A percentile compares a stretch with the other conserved stretches of the same genome.
Evolutionary conservation across 139 green algal genomes (phyloP).

Genomic region (Chlorella sp.): DNA sequence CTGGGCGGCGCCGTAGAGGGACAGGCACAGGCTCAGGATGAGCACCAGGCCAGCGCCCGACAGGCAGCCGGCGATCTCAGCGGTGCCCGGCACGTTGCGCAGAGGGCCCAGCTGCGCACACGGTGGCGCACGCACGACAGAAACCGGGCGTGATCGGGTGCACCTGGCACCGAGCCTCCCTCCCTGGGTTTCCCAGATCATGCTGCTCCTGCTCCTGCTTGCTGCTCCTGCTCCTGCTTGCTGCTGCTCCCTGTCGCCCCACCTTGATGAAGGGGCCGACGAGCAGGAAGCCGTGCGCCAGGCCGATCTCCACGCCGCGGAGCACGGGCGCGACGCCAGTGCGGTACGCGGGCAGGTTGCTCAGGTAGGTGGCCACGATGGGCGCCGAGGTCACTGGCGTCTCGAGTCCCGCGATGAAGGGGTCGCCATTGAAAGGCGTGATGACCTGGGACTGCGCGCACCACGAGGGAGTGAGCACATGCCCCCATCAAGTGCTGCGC

Average conservation of each 20-base stretch:
- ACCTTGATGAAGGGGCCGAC: conserved; percentile 96
- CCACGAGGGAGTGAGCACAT: no score
- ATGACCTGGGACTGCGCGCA: conserved; percentile 67
- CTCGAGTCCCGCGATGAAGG: conserved; percentile 94
- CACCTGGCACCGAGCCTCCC: background rate
- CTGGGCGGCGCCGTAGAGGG: conserved; percentile 82
- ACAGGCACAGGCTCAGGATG: conserved; percentile 85
- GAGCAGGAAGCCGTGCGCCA: conserved; percentile 94
- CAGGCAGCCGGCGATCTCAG: conserved; percentile 79
- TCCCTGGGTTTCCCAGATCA: background rate
- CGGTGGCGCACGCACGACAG: no score
- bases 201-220: no score
- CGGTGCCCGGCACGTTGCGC: conserved; percentile 67
- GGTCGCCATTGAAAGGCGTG: conserved; percentile 88
- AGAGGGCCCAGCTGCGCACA: conserved; percentile 73
- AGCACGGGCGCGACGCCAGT: conserved; percentile 88
- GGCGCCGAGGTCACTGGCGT: conserved; percentile 90
- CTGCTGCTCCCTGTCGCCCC: no score
- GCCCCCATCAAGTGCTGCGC: no score
- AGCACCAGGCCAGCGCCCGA: conserved; percentile 84
- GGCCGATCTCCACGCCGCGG: conserved; percentile 94
- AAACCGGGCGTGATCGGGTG: background rate
- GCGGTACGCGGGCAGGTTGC: conserved; percentile 95
- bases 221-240: no score
- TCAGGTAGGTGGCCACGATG: conserved; percentile 86